Conservation (phyloP, 192 early-diverging fungal genomes). For the Linderina pennispora region DNA sequence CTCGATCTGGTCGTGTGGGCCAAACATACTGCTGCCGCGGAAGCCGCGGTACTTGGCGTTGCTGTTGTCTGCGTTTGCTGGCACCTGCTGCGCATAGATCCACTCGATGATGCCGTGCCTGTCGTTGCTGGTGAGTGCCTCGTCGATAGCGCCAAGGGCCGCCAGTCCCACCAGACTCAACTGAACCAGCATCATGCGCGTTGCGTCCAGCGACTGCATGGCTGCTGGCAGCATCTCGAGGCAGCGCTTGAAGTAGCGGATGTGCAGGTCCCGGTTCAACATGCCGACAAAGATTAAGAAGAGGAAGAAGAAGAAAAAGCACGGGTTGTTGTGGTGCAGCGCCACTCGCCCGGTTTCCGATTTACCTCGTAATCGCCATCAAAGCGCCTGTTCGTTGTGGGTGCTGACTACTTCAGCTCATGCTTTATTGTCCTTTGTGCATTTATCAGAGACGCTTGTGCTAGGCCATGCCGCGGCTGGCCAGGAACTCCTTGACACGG, state of each 20-base stretch:
- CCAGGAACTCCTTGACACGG: slow-evolving; percentile 29
- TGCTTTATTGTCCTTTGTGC: too few species aligned
- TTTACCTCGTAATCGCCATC: too few species aligned
- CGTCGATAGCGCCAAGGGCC: slow-evolving; percentile 67
- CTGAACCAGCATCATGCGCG: slow-evolving; percentile 83
- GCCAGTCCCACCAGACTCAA: slow-evolving; percentile 80
- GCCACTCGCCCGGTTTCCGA: too few species aligned
- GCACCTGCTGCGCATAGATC: slow-evolving; percentile 93
- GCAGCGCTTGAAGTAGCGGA: slow-evolving; percentile 64
- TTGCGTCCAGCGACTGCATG: slow-evolving; percentile 64
- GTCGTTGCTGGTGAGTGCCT: slow-evolving; percentile 46
- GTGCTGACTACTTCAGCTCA: too few species aligned
- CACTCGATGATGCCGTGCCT: slow-evolving; percentile 79
- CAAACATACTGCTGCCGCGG: slow-evolving; percentile 48
- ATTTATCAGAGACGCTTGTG: too few species aligned
- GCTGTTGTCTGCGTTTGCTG: slow-evolving; percentile 9
- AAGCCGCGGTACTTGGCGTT: slow-evolving; percentile 38
- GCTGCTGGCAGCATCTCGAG: slow-evolving; percentile 67
- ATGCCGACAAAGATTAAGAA: too few species aligned
- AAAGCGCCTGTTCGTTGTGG: too few species aligned
- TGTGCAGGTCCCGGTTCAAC: slow-evolving; percentile 58
- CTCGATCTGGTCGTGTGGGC: slow-evolving; percentile 23
- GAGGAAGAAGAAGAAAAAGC: too few species aligned
- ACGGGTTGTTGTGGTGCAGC: too few species aligned
- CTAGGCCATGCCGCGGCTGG: slow-evolving; percentile 12